These are phyloP conservation scores for Xylaria palmicola DNA, from an alignment of 495 filamentous ascomycete species.

Conservation along the genomic window DNA sequence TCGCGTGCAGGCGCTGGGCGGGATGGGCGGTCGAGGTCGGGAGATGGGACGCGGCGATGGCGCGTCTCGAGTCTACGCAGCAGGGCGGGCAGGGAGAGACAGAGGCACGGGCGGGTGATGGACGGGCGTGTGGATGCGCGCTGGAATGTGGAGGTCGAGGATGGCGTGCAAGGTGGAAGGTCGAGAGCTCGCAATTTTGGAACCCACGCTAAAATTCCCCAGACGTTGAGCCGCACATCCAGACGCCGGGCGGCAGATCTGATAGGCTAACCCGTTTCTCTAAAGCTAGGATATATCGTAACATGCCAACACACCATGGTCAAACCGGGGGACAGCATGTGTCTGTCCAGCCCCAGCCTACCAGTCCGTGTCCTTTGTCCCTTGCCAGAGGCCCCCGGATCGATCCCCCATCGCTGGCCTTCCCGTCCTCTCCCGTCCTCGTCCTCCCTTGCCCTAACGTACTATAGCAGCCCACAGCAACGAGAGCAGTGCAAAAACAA, in stretches of 20 bases:
- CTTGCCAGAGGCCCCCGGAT: not conserved
- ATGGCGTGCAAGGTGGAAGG: slow-evolving; percentile 5
- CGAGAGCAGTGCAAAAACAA: not conserved
- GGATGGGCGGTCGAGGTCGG: not conserved
- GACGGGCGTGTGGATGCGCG: slow-evolving; percentile 16
- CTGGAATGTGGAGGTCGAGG: slow-evolving; percentile 24
- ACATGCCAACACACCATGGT: slow-evolving; percentile 6
- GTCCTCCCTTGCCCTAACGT: not conserved
- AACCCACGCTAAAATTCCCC: slow-evolving; percentile 34
- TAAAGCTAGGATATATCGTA: slow-evolving; percentile 22
- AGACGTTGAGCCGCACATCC: slow-evolving; percentile 36
- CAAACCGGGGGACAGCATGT: slow-evolving; percentile 4
- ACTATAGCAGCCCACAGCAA: not conserved
- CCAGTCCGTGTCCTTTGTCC: not conserved
- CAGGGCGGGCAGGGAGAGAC: too few relatives aligned
- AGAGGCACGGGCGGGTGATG: slow-evolving; percentile 9
- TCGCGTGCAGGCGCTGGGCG: not conserved
- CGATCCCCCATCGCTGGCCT: not conserved
- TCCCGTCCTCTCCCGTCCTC: not conserved
- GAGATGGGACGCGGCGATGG: not conserved
- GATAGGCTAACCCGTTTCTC: slow-evolving; percentile 30
- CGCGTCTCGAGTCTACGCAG: too few relatives aligned
- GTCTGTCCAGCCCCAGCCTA: not conserved
- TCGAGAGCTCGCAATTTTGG: slow-evolving; percentile 22
- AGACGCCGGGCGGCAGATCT: slow-evolving; percentile 25